Conservation (phyloP, 2,329 filamentous ascomycete genomes). For the Fusarium dlaminii region DNA sequence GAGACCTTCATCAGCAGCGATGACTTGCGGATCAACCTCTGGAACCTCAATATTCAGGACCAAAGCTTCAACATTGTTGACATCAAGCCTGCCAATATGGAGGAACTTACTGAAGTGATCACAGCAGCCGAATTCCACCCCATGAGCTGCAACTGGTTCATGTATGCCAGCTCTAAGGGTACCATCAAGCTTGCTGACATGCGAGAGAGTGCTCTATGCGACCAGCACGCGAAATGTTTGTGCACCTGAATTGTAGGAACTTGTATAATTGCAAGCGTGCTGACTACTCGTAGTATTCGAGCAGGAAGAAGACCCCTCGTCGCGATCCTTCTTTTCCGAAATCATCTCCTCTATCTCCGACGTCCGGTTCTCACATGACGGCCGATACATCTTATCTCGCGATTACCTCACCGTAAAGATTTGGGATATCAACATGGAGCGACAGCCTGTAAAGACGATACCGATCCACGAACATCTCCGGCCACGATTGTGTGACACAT, state of each 20-base stretch:
- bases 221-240: slow-evolving; percentile 92
- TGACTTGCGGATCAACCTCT: slow-evolving; percentile 95
- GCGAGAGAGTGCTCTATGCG: slow-evolving; percentile 95
- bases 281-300: slow-evolving; percentile 79
- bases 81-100: slow-evolving; percentile 99
- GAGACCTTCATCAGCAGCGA: slow-evolving; percentile 99
- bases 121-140: slow-evolving; percentile 98
- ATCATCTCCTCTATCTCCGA: slow-evolving; percentile 99
- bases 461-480: slow-evolving; percentile 97
- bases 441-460: slow-evolving; percentile 96
- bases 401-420: slow-evolving; percentile 99
- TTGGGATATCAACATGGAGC: slow-evolving; percentile 99
- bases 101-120: slow-evolving; percentile 98
- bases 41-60: slow-evolving; percentile 99
- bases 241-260: not conserved
- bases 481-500: slow-evolving; percentile 94
- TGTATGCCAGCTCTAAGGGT: slow-evolving; percentile 99
- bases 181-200: slow-evolving; percentile 99
- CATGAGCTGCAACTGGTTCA: slow-evolving; percentile 98
- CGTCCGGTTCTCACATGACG: slow-evolving; percentile 95
- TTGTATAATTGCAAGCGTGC: slow-evolving; percentile 4
- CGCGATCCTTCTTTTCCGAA: slow-evolving; percentile 98
- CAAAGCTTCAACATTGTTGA: slow-evolving; percentile 99
- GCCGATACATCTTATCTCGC: slow-evolving; percentile 94
- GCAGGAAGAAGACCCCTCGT: slow-evolving; percentile 96